phyloP scores from a whole-genome alignment of 306 rosid species.

The Cucurbita maxima region DNA sequence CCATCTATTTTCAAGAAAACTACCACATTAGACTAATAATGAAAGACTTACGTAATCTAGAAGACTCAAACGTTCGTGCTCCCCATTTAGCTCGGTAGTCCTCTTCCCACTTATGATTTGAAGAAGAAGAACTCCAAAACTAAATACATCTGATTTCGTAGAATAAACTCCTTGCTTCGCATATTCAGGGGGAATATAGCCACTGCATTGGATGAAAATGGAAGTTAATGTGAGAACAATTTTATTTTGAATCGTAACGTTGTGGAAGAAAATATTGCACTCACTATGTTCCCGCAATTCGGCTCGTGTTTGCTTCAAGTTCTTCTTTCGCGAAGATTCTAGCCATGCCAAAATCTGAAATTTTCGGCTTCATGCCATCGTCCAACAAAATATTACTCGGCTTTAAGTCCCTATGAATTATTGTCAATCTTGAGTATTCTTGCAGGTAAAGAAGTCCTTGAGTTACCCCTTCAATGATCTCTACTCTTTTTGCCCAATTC shows the following conservation, averaged over 20 bases:
- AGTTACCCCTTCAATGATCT: conserved; percentile 46
- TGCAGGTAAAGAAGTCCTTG: conserved; percentile 73
- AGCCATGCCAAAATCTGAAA: conserved; percentile 65
- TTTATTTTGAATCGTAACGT: background rate
- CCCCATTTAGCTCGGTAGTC: conserved; percentile 26
- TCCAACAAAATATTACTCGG: conserved; percentile 46
- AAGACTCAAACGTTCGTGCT: conserved; percentile 28
- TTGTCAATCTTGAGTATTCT: conserved; percentile 56
- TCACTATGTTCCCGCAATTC: conserved; percentile 52
- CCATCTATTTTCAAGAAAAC: background rate
- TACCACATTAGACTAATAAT: background rate
- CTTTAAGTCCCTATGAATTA: conserved; percentile 56
- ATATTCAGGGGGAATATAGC: conserved; percentile 14
- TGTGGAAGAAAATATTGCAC: conserved; percentile 1
- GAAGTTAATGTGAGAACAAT: background rate
- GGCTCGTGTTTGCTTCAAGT: conserved; percentile 42
- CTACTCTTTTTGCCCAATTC: conserved; percentile 36
- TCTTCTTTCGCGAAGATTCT: conserved; percentile 39
- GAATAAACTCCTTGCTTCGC: conserved; percentile 44
- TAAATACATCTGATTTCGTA: conserved; percentile 30
- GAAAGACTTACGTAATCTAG: conserved; percentile 32
- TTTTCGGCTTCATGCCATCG: conserved; percentile 38
- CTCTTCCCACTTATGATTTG: conserved; percentile 59
- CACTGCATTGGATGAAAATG: conserved; percentile 17
- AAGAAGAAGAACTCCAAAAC: conserved; percentile 31